These are phyloP conservation scores for Gremmenia infestans DNA, from an alignment of 2,329 filamentous ascomycete genomes.

Conservation along the genomic window DNA sequence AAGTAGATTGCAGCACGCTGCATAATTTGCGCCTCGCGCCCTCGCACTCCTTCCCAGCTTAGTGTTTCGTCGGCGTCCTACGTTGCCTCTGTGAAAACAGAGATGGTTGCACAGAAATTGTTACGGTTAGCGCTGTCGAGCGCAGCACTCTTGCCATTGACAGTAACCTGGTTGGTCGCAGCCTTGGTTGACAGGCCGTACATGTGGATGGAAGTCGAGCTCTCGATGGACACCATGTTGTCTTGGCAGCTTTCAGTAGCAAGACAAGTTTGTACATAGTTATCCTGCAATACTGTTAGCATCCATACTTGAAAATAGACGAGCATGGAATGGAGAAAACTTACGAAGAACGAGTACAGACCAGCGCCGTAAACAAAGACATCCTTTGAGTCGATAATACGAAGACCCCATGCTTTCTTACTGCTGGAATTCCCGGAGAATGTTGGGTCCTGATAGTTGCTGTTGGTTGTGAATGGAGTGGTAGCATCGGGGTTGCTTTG, in stretches of 20 bases:
- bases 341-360: conserved; percentile 69
- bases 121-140: conserved; percentile 59
- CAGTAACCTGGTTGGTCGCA: conserved; percentile 65
- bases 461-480: conserved; percentile 56
- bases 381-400: conserved; percentile 61
- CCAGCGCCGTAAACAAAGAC: conserved; percentile 68
- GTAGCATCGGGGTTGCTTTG: conserved; percentile 75
- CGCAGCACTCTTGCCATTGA: conserved; percentile 50
- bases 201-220: conserved; percentile 53
- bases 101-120: conserved; percentile 59
- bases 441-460: conserved; percentile 59
- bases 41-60: not conserved
- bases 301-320: not conserved
- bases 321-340: not conserved
- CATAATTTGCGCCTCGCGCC: not conserved
- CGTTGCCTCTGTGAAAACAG: conserved; percentile 38
- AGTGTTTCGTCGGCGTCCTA: not conserved
- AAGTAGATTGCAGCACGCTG: not conserved
- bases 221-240: conserved; percentile 71
- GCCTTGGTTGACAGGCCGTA: conserved; percentile 73
- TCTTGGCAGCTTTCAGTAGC: conserved; percentile 65
- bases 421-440: conserved; percentile 45
- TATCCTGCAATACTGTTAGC: conserved; percentile 41
- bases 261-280: conserved; percentile 70
- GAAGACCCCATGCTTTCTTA: conserved; percentile 73